Base-by-base conservation (phyloP, 345 rosid genomes). In the Chamaenerion angustifolium region DNA sequence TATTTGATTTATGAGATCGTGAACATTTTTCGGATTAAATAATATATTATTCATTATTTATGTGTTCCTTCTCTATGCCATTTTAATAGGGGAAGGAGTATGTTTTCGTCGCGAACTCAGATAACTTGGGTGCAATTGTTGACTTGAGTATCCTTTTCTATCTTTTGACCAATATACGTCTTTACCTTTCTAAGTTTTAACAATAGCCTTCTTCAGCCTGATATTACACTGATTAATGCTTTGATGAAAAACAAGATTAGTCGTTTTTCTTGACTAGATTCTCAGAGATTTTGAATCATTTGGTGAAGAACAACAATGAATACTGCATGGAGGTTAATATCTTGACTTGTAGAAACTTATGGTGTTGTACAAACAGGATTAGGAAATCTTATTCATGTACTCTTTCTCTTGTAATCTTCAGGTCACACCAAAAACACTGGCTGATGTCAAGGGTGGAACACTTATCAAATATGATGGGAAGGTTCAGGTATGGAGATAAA, bases 371-470 rank as follows among this genome's bases (percentile, higher is more conserved):
- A n/a, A 11, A 3, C 31, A n/a, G 16, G 1, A 31, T 40, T 46
- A 23, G 5, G 16, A n/a, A 10, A 50, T 50, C 54, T 50, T 27
- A 27, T 27, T 14, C 12, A 31, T 31, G 17, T 31, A 16, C 18
- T 47, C 18, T 6, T 18, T 19, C 16, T 27, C 16, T 27, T 27
- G 15, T 18, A 3, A 31, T 50, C 15, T 17, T 68, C 78, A 90
- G 86, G 98, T 92, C 55, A 92, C 98, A 51, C 98, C 98, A 63
- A 92, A 92, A 69, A 86, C 98, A 64, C 74, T 83, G 51, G 98
- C 98, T 58, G 98, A 92, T 66, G 96, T 92, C 19, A 86, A 92
- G 74, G 94, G 96, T 61, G 98, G 98, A 58, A 92, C 98, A 52
- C 95, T 92, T 59, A 92, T 92, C 64, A 83, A 94, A 61, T 92